Base-by-base conservation (phyloP, 2,329 filamentous ascomycete genomes). In the Diaporthe batatas region DNA sequence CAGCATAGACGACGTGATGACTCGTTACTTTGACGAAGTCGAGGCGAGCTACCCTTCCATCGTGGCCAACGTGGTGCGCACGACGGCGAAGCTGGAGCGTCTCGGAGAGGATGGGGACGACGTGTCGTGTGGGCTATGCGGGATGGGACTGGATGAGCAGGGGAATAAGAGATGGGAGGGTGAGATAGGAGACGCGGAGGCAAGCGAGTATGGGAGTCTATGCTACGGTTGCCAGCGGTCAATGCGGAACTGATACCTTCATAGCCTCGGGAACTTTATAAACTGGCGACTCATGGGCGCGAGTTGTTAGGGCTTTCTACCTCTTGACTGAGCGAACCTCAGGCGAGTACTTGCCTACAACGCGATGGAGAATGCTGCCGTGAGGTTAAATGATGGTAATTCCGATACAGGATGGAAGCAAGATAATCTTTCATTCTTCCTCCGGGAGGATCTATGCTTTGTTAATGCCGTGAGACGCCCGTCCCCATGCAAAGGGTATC, bases 31-130 rank as follows among this genome's bases (percentile, higher is more conserved):
- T 79, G 90, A 91, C 76, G 92, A 91, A 53, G 94, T 98, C 21
- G 95, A 98, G 80, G 90, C 91, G 76, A 93, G 92, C 73, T 98
- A 97, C 79, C 94, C 95, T 3, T 94, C 93, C 71, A 94, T 98
- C 71, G 95, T 99, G 76, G 93, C 95, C 42, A 99, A 99, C 80
- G 96, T 99, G 12, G 96, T 98, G 6, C 91, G 94, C 75, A 99
- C 96, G 44, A 92, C 93, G n/a, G 92, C 91, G 68, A 98, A 97
- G 82, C 86, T 98, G 53, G 86, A 91, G 58, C 83, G 89, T 34
- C 80, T 84, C 0, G 77, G 84, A 1, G 81, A 80, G 10, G 78
- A 77, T 25, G 79, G 76, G 57, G 79, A 79, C 18, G 76, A 76
- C 32, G 62, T 68, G 49, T 71, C 77, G n/a, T 97, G 94, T 78